Conservation (phyloP, 139 green algal species). For the Volvox africanus region DNA sequence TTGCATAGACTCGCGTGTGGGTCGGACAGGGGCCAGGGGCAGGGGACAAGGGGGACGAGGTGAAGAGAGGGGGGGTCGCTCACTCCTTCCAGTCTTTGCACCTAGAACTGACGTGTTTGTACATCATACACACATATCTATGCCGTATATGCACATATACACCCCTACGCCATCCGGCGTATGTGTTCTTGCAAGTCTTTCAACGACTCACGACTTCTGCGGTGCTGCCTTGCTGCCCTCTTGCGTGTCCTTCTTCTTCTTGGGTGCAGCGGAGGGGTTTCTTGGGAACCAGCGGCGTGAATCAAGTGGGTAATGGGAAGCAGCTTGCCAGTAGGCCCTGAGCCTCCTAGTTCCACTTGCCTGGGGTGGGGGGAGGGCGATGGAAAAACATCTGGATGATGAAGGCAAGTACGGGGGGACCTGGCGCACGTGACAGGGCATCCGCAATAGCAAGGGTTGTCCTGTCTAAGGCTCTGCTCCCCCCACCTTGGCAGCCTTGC, state of each 20-base stretch:
- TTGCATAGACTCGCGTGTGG: constrained; percentile 24
- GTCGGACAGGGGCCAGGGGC: not conserved
- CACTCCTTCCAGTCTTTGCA: too few relatives aligned
- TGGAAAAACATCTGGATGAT: not conserved
- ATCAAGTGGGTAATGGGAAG: constrained; percentile 69
- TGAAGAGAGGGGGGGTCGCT: not conserved
- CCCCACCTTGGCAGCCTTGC: not conserved
- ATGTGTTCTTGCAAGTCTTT: not conserved
- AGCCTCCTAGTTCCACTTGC: constrained; percentile 62
- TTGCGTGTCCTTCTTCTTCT: constrained; percentile 45
- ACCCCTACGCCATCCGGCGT: too few relatives aligned
- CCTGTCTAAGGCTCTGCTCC: not conserved
- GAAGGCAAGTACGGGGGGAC: not conserved
- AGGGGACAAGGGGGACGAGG: not conserved
- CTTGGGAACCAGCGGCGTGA: constrained; percentile 61
- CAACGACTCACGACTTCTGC: constrained; percentile 6
- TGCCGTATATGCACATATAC: not conserved
- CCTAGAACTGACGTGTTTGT: not conserved
- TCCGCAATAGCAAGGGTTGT: too few relatives aligned
- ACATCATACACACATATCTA: not conserved
- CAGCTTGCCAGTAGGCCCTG: constrained; percentile 61
- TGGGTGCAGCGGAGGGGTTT: constrained; percentile 52
- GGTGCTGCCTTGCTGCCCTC: constrained; percentile 3
- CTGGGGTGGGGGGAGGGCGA: not conserved
- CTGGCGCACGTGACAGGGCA: not conserved